A percentile compares a stretch with the other conserved stretches of the same genome.
phyloP scores from a whole-genome alignment of 2,329 filamentous ascomycete species.

The Neocucurbitaria cava region DNA sequence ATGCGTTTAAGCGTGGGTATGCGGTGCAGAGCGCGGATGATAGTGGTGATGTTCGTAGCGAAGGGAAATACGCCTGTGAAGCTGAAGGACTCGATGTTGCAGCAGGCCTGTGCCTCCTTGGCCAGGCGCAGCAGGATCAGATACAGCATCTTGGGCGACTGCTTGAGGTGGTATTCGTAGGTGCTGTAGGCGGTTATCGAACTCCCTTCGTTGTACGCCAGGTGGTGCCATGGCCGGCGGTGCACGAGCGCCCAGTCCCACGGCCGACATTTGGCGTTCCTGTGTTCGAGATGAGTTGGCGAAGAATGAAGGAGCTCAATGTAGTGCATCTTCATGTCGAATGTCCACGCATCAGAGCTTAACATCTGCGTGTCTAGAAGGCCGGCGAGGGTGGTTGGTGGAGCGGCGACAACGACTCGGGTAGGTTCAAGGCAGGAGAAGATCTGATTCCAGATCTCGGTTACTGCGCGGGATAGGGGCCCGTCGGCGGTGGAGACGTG shows the following conservation, averaged over 20 bases:
- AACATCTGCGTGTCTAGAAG: conserved; percentile 66
- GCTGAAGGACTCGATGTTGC: conserved; percentile 55
- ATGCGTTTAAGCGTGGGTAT: conserved; percentile 44
- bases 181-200: conserved; percentile 73
- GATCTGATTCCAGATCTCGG: conserved; percentile 39
- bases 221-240: conserved; percentile 68
- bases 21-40: conserved; percentile 33
- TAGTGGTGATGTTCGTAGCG: conserved; percentile 61
- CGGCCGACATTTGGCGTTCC: conserved; percentile 18
- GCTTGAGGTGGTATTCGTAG: conserved; percentile 73
- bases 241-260: conserved; percentile 57
- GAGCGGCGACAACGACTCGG: conserved; percentile 56
- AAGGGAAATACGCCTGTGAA: conserved; percentile 75
- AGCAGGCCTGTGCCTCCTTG: conserved; percentile 32
- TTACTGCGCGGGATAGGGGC: conserved; percentile 60
- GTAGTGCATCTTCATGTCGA: conserved; percentile 68
- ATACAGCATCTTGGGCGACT: conserved; percentile 67
- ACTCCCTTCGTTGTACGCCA: conserved; percentile 77
- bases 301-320: conserved; percentile 53
- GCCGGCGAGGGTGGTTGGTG: conserved; percentile 67
- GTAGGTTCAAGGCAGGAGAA: conserved; percentile 39
- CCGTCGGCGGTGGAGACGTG: conserved; percentile 35
- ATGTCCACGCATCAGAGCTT: conserved; percentile 67
- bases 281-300: conserved; percentile 10
- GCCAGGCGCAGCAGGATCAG: conserved; percentile 50